Conservation (phyloP, 371 early-diverging fungal genomes). For the Capillidium heterosporum region DNA sequence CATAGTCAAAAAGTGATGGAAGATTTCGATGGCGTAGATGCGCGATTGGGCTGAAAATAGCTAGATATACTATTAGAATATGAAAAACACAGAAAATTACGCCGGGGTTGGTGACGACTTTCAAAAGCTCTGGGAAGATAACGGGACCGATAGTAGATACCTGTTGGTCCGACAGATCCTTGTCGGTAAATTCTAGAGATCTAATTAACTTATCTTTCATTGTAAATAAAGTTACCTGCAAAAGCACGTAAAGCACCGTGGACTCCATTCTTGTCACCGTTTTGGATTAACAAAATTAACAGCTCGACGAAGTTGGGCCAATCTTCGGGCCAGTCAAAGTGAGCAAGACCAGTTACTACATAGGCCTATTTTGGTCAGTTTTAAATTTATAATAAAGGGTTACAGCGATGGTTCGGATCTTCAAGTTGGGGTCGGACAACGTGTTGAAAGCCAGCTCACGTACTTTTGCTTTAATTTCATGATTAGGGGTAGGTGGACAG, state of each 20-base stretch:
- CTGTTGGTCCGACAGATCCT: constrained; percentile 4
- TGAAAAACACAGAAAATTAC: not conserved
- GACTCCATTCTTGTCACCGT: constrained; percentile 45
- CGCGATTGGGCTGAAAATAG: constrained; percentile 1
- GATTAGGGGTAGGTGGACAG: constrained; percentile 29
- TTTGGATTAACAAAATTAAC: constrained; percentile 44
- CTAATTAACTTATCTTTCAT: not conserved
- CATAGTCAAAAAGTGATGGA: not conserved
- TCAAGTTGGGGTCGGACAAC: constrained; percentile 28
- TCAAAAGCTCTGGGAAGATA: constrained; percentile 2
- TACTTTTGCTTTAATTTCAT: constrained; percentile 23
- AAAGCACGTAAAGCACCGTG: constrained; percentile 80
- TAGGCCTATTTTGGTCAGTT: constrained; percentile 33
- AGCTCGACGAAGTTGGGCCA: constrained; percentile 83
- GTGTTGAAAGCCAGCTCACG: constrained; percentile 29
- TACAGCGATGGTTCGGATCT: constrained; percentile 39
- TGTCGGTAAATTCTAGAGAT: not conserved
- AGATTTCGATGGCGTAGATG: not conserved
- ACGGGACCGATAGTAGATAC: not conserved
- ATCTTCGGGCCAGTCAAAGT: constrained; percentile 82
- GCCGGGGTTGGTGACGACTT: not conserved
- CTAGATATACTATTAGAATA: not conserved
- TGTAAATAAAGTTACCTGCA: constrained; percentile 7
- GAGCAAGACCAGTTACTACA: constrained; percentile 72
- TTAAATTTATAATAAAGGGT: not conserved